Evolutionary conservation across 108 stramenopile genomes (phyloP).

Genomic region (Epipyxis sp.): DNA sequence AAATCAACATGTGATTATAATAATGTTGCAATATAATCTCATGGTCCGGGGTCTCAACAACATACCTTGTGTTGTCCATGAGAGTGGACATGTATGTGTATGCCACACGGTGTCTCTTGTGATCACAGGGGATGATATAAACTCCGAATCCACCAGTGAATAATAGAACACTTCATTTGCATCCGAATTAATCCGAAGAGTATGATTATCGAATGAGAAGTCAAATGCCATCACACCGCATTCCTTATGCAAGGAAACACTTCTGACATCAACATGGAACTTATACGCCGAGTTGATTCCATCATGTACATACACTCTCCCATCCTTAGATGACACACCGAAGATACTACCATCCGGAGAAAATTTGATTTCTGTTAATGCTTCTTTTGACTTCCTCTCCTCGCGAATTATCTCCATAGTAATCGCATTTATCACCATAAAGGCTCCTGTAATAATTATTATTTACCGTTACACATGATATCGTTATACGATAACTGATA

Average conservation of each 20-base stretch:
- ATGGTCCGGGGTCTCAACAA: slow-evolving; percentile 47
- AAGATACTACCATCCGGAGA: slow-evolving; percentile 43
- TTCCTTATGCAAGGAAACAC: slow-evolving; percentile 32
- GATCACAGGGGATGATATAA: not conserved
- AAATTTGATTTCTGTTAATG: slow-evolving; percentile 41
- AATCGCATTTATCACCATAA: not conserved
- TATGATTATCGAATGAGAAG: slow-evolving; percentile 40
- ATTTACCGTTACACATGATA: not conserved
- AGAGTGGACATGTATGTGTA: too few relatives aligned
- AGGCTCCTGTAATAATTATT: not conserved
- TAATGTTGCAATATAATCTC: slow-evolving; percentile 46
- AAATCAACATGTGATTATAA: slow-evolving; percentile 45
- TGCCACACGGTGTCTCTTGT: not conserved
- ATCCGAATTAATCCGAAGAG: slow-evolving; percentile 40
- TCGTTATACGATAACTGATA: slow-evolving; percentile 43
- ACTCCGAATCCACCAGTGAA: slow-evolving; percentile 19
- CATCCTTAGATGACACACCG: slow-evolving; percentile 46
- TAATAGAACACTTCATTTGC: slow-evolving; percentile 46
- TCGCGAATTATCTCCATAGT: not conserved
- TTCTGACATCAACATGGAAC: slow-evolving; percentile 43
- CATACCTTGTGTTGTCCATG: slow-evolving; percentile 37
- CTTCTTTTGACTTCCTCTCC: slow-evolving; percentile 48
- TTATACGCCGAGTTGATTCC: slow-evolving; percentile 35
- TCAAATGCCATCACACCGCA: too few relatives aligned
- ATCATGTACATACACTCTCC: slow-evolving; percentile 48